Conservation (phyloP, 2,329 filamentous ascomycete genomes). For the Pyrenophora tritici-repentis region DNA sequence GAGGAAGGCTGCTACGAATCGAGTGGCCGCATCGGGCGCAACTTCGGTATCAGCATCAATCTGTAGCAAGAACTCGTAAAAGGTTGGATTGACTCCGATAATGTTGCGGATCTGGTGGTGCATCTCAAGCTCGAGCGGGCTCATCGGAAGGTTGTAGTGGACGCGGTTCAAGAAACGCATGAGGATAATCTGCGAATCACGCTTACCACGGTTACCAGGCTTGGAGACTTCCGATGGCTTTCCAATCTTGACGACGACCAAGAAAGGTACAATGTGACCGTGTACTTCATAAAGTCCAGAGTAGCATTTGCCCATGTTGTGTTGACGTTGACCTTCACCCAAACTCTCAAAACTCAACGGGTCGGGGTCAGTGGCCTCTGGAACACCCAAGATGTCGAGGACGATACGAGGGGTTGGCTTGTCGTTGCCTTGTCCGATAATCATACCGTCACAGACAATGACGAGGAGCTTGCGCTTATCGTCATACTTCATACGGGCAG, state of each 20-base stretch:
- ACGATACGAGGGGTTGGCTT: slow-evolving; percentile 94
- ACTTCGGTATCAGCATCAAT: slow-evolving; percentile 98
- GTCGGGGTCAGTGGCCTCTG: slow-evolving; percentile 91
- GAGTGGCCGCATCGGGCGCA: slow-evolving; percentile 83
- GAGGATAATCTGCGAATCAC: slow-evolving; percentile 96
- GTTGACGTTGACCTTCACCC: slow-evolving; percentile 93
- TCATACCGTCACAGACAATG: slow-evolving; percentile 97
- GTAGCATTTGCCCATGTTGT: slow-evolving; percentile 99
- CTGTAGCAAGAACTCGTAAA: slow-evolving; percentile 95
- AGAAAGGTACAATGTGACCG: slow-evolving; percentile 95
- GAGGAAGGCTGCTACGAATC: slow-evolving; percentile 88
- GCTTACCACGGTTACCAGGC: slow-evolving; percentile 96
- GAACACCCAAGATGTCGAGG: slow-evolving; percentile 93
- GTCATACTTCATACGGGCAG: slow-evolving; percentile 93
- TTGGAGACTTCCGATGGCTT: slow-evolving; percentile 73
- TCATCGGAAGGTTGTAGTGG: slow-evolving; percentile 97
- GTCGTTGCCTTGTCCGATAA: slow-evolving; percentile 98
- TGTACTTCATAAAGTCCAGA: slow-evolving; percentile 97
- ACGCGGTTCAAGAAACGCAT: slow-evolving; percentile 99
- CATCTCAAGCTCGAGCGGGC: slow-evolving; percentile 94
- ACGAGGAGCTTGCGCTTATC: slow-evolving; percentile 96
- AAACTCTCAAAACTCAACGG: slow-evolving; percentile 95
- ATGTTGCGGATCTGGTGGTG: slow-evolving; percentile 99
- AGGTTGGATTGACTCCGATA: slow-evolving; percentile 96
- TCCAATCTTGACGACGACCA: slow-evolving; percentile 96